phyloP scores from a whole-genome alignment of 768 basidiomycete genomes.

The Stropharia rugosoannulata region DNA sequence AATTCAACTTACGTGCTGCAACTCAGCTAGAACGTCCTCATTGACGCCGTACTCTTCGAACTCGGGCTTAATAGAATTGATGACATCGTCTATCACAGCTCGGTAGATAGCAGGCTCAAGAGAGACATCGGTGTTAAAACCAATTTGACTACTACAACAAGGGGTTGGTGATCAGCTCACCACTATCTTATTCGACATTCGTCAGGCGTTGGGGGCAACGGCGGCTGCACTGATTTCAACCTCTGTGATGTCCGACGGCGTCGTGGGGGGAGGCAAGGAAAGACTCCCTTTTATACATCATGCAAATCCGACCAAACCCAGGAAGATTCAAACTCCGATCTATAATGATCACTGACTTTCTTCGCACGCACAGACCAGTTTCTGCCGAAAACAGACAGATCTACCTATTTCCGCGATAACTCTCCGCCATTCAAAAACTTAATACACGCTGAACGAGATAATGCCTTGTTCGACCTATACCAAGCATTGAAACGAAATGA shows the following conservation, averaged over 20 bases:
- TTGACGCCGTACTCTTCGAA: conserved; percentile 97
- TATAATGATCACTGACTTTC: conserved; percentile 18
- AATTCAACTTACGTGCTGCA: conserved; percentile 75
- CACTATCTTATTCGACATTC: conserved; percentile 98
- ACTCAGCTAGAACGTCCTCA: conserved; percentile 84
- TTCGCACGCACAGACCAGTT: conserved; percentile 46
- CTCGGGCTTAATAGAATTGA: conserved; percentile 81
- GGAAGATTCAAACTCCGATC: conserved; percentile 46
- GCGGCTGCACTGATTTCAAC: conserved; percentile 33
- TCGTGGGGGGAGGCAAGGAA: conserved; percentile 38
- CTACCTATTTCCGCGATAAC: background rate
- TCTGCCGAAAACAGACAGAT: too few species aligned
- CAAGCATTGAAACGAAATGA: too few species aligned
- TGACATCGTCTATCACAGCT: conserved; percentile 95
- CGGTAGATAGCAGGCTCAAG: conserved; percentile 91
- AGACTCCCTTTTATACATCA: conserved; percentile 50
- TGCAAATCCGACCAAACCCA: conserved; percentile 39
- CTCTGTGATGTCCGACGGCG: conserved; percentile 37
- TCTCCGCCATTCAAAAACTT: background rate
- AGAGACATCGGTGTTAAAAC: conserved; percentile 50
- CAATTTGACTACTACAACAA: conserved; percentile 54
- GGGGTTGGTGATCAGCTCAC: conserved; percentile 79
- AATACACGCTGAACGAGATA: too few species aligned
- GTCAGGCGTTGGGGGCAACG: conserved; percentile 31
- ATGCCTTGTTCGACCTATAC: too few species aligned